These are phyloP conservation scores for Pyrus bretschneideri DNA, from an alignment of 306 rosid species.

Conservation along the genomic window DNA sequence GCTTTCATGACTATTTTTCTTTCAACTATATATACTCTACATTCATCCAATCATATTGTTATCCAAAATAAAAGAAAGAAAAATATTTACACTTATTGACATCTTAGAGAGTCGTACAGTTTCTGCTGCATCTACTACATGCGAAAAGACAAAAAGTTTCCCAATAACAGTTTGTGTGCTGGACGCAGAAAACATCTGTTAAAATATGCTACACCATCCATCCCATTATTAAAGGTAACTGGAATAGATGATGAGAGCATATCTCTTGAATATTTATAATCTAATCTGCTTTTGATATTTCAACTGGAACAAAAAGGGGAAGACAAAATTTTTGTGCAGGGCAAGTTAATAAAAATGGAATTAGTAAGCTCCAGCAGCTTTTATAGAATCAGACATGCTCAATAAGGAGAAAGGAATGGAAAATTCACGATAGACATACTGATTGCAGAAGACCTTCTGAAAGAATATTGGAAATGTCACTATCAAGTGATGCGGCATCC, in stretches of 20 bases:
- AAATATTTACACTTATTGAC: no score
- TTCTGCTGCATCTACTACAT: no score
- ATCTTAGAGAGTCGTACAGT: no score
- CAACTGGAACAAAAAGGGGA: not conserved
- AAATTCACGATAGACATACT: slow-evolving; percentile 36
- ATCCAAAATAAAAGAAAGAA: no score
- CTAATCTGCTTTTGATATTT: not conserved
- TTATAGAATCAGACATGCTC: not conserved
- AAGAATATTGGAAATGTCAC: slow-evolving; percentile 48
- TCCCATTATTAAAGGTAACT: not conserved
- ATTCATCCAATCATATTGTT: no score
- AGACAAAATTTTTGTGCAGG: not conserved
- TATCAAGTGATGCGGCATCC: slow-evolving; percentile 20
- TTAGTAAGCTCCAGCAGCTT: not conserved
- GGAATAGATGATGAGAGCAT: not conserved
- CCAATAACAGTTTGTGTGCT: no score
- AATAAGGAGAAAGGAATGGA: not conserved
- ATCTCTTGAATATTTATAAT: no score
- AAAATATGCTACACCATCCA: not conserved
- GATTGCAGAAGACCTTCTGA: slow-evolving; percentile 55
- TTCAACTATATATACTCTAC: no score
- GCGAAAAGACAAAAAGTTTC: no score
- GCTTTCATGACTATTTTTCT: not conserved
- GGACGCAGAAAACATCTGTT: not conserved
- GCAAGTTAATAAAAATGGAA: not conserved